Base-by-base conservation (phyloP, 176 grass and related monocot genomes). In the Aegilops speltoides region DNA sequence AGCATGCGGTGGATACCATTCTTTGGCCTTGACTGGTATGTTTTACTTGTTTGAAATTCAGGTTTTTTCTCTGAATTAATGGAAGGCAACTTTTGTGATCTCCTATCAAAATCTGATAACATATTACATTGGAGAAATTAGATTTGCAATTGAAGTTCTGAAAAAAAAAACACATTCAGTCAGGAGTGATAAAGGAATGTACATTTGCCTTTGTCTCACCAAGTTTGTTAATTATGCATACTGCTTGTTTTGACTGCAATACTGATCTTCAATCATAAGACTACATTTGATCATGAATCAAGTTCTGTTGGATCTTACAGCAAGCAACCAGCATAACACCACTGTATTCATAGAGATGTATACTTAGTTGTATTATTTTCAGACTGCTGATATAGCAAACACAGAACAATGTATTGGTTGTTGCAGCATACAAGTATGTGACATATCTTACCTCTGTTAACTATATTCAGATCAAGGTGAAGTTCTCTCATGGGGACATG, bases 1-100 rank as follows among this genome's bases (percentile, higher is more conserved):
- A 91, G 88, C 94, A 56, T 88, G 90, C 22, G 94, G 94, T 78
- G 94, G 97, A 91, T 99, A 99, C 76, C 94, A 99, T 87, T 94
- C 97, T 78, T 91, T 99, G 84, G 97, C 97, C 73, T 88, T 99
- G 78, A 96, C 97, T 64, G 93, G 96, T 98, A 93, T 84, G 50
- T 50, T 83, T 88, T 84, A 78, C 48, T 24, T 80, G 29, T 64
- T 69, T 2, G 63, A 76, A 78, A 73, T 66, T 89, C 29, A n/a
- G 36, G 24, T 85, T 0, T 24, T 56, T 92, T 62, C 22, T 3
- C 2, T 54, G n/a, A 33, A 64, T 69, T 81, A 43, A 14, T 16
- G 31, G 64, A 80, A 73, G 4, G 14, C 1, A 46, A 13, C 33
- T 34, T 43, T 43, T 37, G 14, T 4, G 10, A 41, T 86, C 48